A percentile compares a stretch with the other conserved stretches of the same genome.
These are phyloP conservation scores for Ogataea ramenticola DNA, from an alignment of 805 yeast species.

Conservation along the genomic window DNA sequence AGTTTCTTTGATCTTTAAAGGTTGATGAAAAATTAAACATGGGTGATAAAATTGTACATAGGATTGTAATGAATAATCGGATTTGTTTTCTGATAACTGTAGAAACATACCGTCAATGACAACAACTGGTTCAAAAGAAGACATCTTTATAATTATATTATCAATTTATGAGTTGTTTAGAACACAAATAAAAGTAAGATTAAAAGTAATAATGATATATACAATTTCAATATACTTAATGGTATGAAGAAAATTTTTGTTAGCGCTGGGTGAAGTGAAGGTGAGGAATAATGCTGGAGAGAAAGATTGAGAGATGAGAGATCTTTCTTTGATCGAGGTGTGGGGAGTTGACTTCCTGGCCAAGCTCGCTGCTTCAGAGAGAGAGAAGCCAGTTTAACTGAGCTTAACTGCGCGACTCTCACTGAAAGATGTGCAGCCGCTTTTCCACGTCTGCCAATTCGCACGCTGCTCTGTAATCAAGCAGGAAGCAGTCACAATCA, in stretches of 20 bases:
- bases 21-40: neutral
- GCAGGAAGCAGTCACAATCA: no score
- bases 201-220: neutral
- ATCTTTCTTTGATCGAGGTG: neutral
- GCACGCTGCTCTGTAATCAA: no score
- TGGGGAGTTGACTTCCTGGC: neutral
- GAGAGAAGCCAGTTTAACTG: no score
- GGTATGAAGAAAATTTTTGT: neutral
- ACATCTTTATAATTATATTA: conserved; percentile 37
- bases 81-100: no score
- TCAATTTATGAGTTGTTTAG: neutral
- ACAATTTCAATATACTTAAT: neutral
- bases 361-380: no score
- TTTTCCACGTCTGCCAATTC: no score
- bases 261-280: neutral
- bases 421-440: no score
- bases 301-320: no score
- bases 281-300: no score
- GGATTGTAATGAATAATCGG: neutral
- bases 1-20: neutral
- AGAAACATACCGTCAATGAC: conserved; percentile 87
- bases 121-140: conserved; percentile 93
- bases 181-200: neutral
- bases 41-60: neutral
- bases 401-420: no score